These are phyloP conservation scores for Pestalotiopsis fici DNA, from an alignment of 2,329 filamentous ascomycete genomes.

Conservation along the genomic window DNA sequence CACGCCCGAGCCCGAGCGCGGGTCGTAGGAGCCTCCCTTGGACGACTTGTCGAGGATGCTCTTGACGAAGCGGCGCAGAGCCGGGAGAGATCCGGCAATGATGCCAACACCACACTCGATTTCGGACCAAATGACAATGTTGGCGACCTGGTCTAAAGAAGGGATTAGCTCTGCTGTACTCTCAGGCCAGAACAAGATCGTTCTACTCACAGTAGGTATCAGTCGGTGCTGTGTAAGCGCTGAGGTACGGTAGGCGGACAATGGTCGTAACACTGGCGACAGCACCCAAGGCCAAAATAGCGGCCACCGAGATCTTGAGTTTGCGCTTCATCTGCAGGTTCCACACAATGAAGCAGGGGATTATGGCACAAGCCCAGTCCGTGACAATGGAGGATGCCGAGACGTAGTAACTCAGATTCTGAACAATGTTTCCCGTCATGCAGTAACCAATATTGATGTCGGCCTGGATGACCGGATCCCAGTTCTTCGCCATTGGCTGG, in stretches of 20 bases:
- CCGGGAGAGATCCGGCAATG: constrained; percentile 25
- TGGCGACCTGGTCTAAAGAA: constrained; percentile 4
- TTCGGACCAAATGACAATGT: constrained; percentile 25
- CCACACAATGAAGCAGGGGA: constrained; percentile 8
- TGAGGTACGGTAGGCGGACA: constrained; percentile 4
- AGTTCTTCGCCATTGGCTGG: constrained; percentile 1
- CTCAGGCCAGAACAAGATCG: background rate
- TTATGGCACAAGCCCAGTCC: constrained; percentile 9
- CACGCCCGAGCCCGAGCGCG: background rate
- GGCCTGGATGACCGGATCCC: background rate
- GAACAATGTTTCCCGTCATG: background rate
- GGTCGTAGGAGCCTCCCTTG: background rate
- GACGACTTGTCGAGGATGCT: background rate
- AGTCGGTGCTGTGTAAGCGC: background rate
- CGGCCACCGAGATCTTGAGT: constrained; percentile 5
- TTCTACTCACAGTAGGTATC: background rate
- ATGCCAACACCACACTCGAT: constrained; percentile 28
- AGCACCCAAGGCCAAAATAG: constrained; percentile 16
- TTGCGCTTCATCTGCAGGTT: constrained; percentile 8
- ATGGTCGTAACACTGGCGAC: constrained; percentile 7
- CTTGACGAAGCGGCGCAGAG: constrained; percentile 24
- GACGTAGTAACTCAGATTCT: constrained; percentile 6
- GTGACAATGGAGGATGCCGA: constrained; percentile 7
- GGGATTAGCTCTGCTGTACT: background rate
- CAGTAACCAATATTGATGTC: background rate